Evolutionary conservation across 2,329 filamentous ascomycete species (phyloP), one percentile per base, ranked within the genome.

Genomic region (Parasarocladium wereldwijsianum): DNA sequence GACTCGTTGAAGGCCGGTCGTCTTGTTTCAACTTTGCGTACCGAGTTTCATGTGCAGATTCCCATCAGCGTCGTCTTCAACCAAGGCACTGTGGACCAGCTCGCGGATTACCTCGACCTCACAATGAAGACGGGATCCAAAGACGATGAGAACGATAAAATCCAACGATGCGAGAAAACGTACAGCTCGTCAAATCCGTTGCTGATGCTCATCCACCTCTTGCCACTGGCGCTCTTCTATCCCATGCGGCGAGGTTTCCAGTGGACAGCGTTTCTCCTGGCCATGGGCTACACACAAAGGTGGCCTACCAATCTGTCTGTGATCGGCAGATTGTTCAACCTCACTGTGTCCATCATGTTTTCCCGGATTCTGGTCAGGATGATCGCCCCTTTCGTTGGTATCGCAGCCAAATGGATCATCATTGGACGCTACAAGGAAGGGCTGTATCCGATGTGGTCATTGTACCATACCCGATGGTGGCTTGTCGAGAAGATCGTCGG

Each of bases 401-500:
- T 71, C 15, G 23, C 49, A 3, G 50, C 57, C 28, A 71, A 71
- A 41, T 71, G 66, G 67, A 25, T 62, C 5, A 50, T 71, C 30
- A 62, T 71, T 24, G 67, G 67, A 8, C 55, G 57, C 2, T 62
- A 67, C 41, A 52, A 49, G 20, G 56, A 65, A 40, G 67, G 67
- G 1, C 42, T 68, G 3, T 70, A 64, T 38, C 66, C 67, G 2
- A 72, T 72, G 66, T 72, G 67, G 67, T 65, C 64, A 2, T 36
- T 43, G 2, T 71, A 70, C 39, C 66, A 71, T 41, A 70, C 63
- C 0, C 54, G 64, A 7, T 72, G 67, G 67, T 72, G 67, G 67
- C 38, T 71, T 32, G 58, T 60, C 2, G 59, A 71, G 41, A 71
- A 71, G 47, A 57, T 59, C 13, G 49, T 64, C 3, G 52, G 55